A percentile compares a stretch with the other conserved stretches of the same genome.
Evolutionary conservation across 2,329 filamentous ascomycete species (phyloP).

Genomic region (Ustulina deusta): DNA sequence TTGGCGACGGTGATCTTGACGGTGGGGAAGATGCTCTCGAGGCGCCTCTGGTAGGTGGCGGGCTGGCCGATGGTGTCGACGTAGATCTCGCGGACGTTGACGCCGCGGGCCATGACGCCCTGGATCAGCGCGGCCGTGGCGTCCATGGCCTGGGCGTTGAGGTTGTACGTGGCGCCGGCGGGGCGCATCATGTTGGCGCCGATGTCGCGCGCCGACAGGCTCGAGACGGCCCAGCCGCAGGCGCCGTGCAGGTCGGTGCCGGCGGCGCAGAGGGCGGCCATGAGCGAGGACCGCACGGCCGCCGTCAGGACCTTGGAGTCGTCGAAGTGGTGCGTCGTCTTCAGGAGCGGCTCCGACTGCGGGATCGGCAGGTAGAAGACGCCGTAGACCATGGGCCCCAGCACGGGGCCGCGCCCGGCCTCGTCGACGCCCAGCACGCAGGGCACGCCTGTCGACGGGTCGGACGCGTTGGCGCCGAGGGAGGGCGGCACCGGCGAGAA

Average conservation of each 20-base stretch:
- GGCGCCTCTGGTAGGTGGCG: slow-evolving; percentile 82
- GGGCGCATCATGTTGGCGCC: slow-evolving; percentile 80
- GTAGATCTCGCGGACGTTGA: slow-evolving; percentile 89
- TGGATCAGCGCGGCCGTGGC: slow-evolving; percentile 86
- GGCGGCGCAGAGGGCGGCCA: slow-evolving; percentile 76
- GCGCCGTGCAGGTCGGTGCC: slow-evolving; percentile 59
- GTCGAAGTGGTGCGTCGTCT: slow-evolving; percentile 85
- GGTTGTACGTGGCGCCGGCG: slow-evolving; percentile 74
- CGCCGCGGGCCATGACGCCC: slow-evolving; percentile 78
- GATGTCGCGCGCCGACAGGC: slow-evolving; percentile 87
- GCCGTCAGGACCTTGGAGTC: slow-evolving; percentile 94
- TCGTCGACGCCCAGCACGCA: slow-evolving; percentile 93
- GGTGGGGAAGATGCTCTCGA: slow-evolving; percentile 86
- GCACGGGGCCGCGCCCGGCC: slow-evolving; percentile 92
- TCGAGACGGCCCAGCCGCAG: slow-evolving; percentile 84
- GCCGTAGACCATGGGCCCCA: slow-evolving; percentile 82
- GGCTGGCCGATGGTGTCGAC: slow-evolving; percentile 95
- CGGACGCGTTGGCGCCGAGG: slow-evolving; percentile 55
- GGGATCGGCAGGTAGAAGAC: slow-evolving; percentile 81
- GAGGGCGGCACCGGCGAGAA: slow-evolving; percentile 75
- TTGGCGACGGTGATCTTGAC: slow-evolving; percentile 81
- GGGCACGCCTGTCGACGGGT: slow-evolving; percentile 59
- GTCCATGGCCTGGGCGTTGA: slow-evolving; percentile 96
- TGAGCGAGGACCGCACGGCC: slow-evolving; percentile 78
- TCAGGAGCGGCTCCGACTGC: slow-evolving; percentile 78